Evolutionary conservation across 352 stramenopile genomes (phyloP).

Genomic region (Phytophthora pluvialis): DNA sequence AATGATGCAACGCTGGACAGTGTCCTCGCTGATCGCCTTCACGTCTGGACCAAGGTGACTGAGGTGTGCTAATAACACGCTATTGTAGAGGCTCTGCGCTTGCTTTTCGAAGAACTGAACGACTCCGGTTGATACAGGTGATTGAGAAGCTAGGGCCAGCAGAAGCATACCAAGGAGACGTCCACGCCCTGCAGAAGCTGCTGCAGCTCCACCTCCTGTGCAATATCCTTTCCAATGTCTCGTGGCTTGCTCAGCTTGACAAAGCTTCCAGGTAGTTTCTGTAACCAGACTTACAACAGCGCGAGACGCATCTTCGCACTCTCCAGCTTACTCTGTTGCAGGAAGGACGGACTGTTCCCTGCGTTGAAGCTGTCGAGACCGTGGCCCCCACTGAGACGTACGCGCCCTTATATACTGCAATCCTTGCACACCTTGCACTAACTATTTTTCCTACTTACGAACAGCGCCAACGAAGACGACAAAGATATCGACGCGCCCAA

Average conservation of each 20-base stretch:
- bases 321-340: constrained; percentile 61
- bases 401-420: constrained; percentile 19
- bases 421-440: background rate
- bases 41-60: constrained; percentile 44
- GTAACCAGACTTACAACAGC: constrained; percentile 45
- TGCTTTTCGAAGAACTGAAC: background rate
- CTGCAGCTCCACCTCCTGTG: constrained; percentile 64
- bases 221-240: constrained; percentile 60
- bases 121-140: constrained; percentile 25
- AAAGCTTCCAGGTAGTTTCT: constrained; percentile 10
- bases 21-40: constrained; percentile 29
- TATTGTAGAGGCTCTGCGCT: background rate
- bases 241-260: background rate
- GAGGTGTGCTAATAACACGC: constrained; percentile 27
- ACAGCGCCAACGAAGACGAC: constrained; percentile 20
- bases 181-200: constrained; percentile 50
- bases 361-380: background rate
- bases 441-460: constrained; percentile 1
- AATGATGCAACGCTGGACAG: constrained; percentile 30
- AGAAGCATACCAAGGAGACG: constrained; percentile 42
- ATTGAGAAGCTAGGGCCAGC: constrained; percentile 38
- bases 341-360: constrained; percentile 26
- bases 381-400: constrained; percentile 13
- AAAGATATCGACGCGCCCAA: constrained; percentile 9
- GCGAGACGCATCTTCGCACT: constrained; percentile 63